phyloP scores from a whole-genome alignment of 2,329 filamentous ascomycete species.

The Ascochyta rabiei region DNA sequence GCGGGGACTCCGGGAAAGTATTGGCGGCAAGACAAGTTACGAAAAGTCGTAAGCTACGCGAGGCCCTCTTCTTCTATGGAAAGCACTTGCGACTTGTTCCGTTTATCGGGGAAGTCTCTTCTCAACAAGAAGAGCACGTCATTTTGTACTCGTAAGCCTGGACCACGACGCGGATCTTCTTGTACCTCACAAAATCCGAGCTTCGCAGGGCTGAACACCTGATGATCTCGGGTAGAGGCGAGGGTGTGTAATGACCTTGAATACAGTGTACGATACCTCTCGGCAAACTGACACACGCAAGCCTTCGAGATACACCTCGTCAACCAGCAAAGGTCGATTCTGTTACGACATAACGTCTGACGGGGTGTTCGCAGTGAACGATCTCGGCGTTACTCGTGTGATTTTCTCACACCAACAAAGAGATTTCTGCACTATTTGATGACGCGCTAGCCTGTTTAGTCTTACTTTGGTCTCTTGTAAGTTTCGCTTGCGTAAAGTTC shows the following conservation, averaged over 20 bases:
- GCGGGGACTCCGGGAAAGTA: constrained; percentile 1
- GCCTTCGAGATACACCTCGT: neutral
- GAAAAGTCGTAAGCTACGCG: neutral
- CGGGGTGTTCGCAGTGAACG: neutral
- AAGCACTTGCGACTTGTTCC: neutral
- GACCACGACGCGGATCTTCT: constrained; percentile 11
- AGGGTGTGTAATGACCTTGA: neutral
- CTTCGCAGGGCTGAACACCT: neutral
- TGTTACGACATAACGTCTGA: neutral
- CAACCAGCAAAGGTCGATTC: neutral
- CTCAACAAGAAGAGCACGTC: constrained; percentile 26
- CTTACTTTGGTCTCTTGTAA: neutral
- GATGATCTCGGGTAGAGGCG: neutral
- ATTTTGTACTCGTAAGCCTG: constrained; percentile 20
- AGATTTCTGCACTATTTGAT: neutral
- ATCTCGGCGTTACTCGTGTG: neutral
- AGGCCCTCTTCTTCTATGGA: constrained; percentile 15
- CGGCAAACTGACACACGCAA: neutral
- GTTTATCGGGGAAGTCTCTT: constrained; percentile 19
- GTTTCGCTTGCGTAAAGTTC: constrained; percentile 1
- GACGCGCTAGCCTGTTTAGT: neutral
- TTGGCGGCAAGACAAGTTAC: neutral
- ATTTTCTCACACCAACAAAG: neutral
- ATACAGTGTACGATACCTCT: neutral
- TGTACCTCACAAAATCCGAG: neutral